Evolutionary conservation across 2,329 filamentous ascomycete genomes (phyloP), one percentile per base, ranked within the genome.

Genomic region (Exophiala sp.): DNA sequence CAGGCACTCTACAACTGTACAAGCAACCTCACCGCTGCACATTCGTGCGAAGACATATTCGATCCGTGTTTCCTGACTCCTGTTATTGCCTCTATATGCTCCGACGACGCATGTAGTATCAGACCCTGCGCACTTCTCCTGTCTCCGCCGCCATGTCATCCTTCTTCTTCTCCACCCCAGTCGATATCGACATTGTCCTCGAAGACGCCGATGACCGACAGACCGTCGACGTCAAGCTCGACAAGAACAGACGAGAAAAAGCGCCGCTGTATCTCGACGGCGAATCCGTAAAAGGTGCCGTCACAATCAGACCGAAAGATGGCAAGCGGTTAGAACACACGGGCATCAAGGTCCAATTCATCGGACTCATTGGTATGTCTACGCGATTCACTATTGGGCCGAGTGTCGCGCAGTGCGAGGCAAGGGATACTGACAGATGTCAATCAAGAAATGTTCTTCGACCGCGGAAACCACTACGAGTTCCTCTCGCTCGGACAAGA

Each of bases 341-440:
- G 9, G 94, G 94, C 65, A 96, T 99, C 81, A 99, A 99, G 76
- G 92, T 99, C 66, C 94, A 99, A 72, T 99, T 99, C 77, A 96
- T 99, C 66, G 94, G 94, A 70, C 95, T 91, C 60, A 99, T 99
- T 79, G 90, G 90, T 94, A 77, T 59, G 46, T 18, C 55, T 50
- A 32, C 50, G 16, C 24, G 16, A 40, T 29, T 47, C 18, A 21
- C 36, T 21, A 29, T n/a, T n/a, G 24, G 50, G 32, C 53, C 24
- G 40, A 11, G 3, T 24, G n/a, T 11, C 12, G 50, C 49, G 34
- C 42, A 44, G 3, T 10, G 24, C 21, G 29, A 29, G 7, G 24
- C 24, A 29, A 29, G 24, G 5, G 5, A 29, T 5, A 35, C 34
- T 40, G 43, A 52, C 41, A 51, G 59, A 35, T 50, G 21, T 36